Evolutionary conservation across 2,329 filamentous ascomycete genomes (phyloP).

Genomic region (Chrysosporium keratinophilum): DNA sequence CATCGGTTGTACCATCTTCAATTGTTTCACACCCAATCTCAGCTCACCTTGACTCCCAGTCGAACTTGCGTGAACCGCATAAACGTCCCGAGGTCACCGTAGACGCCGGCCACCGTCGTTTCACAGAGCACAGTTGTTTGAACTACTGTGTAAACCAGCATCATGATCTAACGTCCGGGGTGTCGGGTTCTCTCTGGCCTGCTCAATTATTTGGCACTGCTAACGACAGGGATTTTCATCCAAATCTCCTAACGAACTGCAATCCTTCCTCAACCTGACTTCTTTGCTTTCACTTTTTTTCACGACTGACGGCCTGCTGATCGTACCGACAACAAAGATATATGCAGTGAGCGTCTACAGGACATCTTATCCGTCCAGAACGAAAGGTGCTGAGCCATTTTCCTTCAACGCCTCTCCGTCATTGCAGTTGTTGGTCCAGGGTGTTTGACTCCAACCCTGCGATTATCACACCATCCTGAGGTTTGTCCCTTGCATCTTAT

Average conservation of each 20-base stretch:
- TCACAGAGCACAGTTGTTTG: neutral
- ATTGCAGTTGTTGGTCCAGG: neutral
- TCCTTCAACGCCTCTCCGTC: neutral
- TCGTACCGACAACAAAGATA: no score
- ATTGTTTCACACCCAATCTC: neutral
- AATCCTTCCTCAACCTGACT: neutral
- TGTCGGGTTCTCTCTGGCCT: neutral
- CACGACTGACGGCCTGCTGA: no score
- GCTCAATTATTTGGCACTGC: neutral
- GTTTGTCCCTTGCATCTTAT: neutral
- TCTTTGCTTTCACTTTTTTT: neutral
- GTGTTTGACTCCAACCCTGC: neutral
- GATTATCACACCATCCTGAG: neutral
- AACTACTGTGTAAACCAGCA: neutral
- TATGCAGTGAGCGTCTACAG: neutral
- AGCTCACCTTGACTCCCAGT: no score
- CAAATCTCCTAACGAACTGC: neutral
- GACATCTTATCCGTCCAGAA: neutral
- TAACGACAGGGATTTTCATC: slow-evolving; percentile 5
- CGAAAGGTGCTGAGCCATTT: neutral
- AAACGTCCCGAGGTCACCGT: neutral
- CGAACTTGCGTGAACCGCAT: neutral
- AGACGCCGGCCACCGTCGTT: neutral
- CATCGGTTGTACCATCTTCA: neutral
- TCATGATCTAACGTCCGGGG: slow-evolving; percentile 7